Base-by-base conservation (phyloP, 352 stramenopile species). In the Phytopythium sindhum region DNA sequence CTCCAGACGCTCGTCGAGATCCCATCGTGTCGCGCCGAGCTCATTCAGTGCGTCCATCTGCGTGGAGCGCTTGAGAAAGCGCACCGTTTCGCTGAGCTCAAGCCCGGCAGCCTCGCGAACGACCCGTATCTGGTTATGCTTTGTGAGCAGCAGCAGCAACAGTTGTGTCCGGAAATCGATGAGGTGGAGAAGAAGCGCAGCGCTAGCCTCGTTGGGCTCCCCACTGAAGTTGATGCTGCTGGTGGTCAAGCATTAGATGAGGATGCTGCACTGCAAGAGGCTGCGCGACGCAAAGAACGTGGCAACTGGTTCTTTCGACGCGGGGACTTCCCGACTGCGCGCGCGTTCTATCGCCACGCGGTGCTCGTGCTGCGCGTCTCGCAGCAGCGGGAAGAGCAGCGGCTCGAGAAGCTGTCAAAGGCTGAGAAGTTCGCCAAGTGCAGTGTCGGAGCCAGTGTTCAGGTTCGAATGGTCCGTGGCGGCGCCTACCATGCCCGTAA, bases 281-380 rank as follows among this genome's bases (percentile, higher is more conserved):
- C 73, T 26, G 66, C 63, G 1, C 64, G 68, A 1, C 82, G 75
- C 60, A 93, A 93, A 61, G 60, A 62, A 15, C 68, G 65, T 15
- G 81, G 84, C 15, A 93, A 93, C 47, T 33, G 35, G 19, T 91
- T 85, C 54, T 93, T 89, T 59, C 72, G 74, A 15, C 75, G 75
- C 4, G 84, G 80, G 0, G 89, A 93, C 39, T 84, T 81, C 50
- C 61, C 72, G 2, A 81, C 79, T 5, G 74, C 84, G 26, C 75
- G 79, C 31, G 51, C 68, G 3, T 91, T 91, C 68, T 93, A 93
- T 52, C 77, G 75, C 10, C 81, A 76, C 53, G 79, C 78, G 8
- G 78, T 90, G 26, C 63, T 78, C 23, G 74, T 85, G 31, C 67
- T 90, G 9, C 74, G 69, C 26, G 59, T 69, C 44, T 70, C 75